Percentiles rank a stretch among this genome's conserved stretches.
These are phyloP conservation scores for Eucalyptus microcorys DNA, from an alignment of 345 rosid species.

Conservation along the genomic window DNA sequence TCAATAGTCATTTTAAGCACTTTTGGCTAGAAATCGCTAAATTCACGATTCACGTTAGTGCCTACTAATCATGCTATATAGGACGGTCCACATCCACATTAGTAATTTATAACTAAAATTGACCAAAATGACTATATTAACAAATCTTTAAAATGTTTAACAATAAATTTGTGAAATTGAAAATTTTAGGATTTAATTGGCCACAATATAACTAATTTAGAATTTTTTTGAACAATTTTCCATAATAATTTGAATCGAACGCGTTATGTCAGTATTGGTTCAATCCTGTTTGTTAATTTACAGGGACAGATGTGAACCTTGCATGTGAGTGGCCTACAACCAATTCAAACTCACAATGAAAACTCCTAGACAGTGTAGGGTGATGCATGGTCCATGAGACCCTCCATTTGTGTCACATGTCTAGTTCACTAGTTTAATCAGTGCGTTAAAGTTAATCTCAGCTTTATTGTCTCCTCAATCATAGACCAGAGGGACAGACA, in stretches of 20 bases:
- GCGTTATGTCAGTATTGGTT: not conserved
- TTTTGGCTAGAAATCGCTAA: accelerated
- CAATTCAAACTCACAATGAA: not conserved
- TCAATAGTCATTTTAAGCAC: not conserved
- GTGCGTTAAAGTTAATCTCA: not conserved
- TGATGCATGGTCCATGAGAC: not conserved
- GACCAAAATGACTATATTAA: not conserved
- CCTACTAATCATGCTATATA: not conserved
- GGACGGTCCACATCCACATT: accelerated
- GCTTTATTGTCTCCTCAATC: not conserved
- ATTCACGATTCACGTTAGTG: accelerated
- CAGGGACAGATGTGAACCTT: not conserved
- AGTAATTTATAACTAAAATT: accelerated
- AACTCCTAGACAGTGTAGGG: not conserved
- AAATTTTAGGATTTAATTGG: not conserved
- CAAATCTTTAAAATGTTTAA: accelerated
- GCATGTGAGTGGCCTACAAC: not conserved
- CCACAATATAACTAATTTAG: accelerated
- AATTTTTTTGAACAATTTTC: not conserved
- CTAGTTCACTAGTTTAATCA: not conserved
- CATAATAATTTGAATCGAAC: not conserved
- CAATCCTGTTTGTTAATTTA: not conserved
- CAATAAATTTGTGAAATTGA: not conserved
- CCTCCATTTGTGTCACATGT: not conserved
- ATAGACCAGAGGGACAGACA: not conserved